Conservation (phyloP, 140 eudicot genomes). For the Bidens hawaiensis region DNA sequence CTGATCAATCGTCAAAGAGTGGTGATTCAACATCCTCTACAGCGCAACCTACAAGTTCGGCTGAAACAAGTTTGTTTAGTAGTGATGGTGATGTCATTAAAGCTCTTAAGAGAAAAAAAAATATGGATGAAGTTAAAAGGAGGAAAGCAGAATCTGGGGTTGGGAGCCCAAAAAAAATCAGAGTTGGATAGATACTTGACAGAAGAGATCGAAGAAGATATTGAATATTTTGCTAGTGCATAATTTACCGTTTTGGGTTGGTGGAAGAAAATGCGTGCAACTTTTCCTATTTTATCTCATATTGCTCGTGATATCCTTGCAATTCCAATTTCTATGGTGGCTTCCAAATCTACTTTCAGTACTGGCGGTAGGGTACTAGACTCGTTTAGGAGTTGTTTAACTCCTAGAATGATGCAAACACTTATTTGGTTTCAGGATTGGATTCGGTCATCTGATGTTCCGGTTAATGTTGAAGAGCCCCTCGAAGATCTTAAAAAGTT, state of each 20-base stretch:
- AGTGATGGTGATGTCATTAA: background rate
- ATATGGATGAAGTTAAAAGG: too few species aligned
- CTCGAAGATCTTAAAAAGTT: background rate
- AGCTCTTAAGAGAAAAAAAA: too few species aligned
- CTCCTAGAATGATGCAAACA: background rate
- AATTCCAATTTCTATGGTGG: background rate
- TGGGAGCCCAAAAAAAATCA: too few species aligned
- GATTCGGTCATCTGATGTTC: background rate
- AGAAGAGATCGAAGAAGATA: background rate
- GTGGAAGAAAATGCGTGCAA: too few species aligned
- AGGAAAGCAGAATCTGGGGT: too few species aligned
- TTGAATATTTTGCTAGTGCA: background rate
- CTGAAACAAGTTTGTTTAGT: too few species aligned
- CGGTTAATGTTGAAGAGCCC: background rate
- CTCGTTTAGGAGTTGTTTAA: background rate
- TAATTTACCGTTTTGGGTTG: too few species aligned
- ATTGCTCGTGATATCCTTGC: too few species aligned
- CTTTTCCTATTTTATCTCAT: too few species aligned
- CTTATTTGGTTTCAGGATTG: background rate
- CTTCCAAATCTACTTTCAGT: background rate
- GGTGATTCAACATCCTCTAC: too few species aligned
- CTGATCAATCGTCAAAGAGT: background rate
- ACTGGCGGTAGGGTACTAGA: background rate
- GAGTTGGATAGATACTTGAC: background rate
- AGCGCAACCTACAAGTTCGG: too few species aligned